Evolutionary conservation across 148 eudicot species (phyloP).

Genomic region (Diospyros kaki): DNA sequence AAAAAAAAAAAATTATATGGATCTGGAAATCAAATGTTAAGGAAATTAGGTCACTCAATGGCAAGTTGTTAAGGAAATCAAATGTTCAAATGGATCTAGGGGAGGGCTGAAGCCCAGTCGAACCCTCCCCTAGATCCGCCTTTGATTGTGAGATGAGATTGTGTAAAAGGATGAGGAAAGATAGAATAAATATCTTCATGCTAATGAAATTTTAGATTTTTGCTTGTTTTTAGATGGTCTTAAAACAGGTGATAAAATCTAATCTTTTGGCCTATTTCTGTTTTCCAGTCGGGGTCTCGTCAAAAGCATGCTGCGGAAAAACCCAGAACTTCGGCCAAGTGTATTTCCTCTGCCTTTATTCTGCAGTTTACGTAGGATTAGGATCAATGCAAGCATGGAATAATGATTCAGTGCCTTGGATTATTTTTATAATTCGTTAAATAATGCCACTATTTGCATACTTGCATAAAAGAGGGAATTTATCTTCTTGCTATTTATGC

Average conservation of each 20-base stretch:
- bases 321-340: slow-evolving; percentile 88
- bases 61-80: too few species aligned
- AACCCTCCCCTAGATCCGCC: too few species aligned
- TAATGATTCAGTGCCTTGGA: neutral
- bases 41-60: too few species aligned
- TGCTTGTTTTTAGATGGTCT: neutral
- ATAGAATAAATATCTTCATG: neutral
- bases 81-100: too few species aligned
- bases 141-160: neutral
- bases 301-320: slow-evolving; percentile 93
- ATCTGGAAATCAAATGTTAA: too few species aligned
- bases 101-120: too few species aligned
- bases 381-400: neutral
- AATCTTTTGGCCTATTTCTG: slow-evolving; percentile 14
- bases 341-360: slow-evolving; percentile 37
- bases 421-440: neutral
- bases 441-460: neutral
- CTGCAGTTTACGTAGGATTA: neutral
- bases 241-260: neutral
- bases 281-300: slow-evolving; percentile 80
- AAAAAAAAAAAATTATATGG: too few species aligned
- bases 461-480: too few species aligned
- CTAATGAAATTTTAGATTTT: neutral
- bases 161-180: neutral
- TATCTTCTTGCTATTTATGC: too few species aligned